Evolutionary conservation across 345 rosid genomes (phyloP).

Genomic region (Euphorbia lathyris): DNA sequence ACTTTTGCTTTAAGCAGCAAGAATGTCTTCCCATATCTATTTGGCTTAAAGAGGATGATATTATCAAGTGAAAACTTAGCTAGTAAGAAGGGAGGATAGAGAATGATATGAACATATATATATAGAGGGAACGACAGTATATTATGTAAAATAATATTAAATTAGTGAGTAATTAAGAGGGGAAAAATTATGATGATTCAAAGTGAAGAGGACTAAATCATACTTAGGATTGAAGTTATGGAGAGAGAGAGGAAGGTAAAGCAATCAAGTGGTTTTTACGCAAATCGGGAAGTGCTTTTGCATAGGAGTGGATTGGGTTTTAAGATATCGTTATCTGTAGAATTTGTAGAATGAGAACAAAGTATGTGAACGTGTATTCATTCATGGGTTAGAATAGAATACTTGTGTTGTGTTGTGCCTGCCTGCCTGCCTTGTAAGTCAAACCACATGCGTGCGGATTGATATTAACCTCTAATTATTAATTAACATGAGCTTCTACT

Average conservation of each 20-base stretch:
- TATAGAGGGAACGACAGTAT: background rate
- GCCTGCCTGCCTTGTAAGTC: background rate
- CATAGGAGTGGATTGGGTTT: conserved; percentile 47
- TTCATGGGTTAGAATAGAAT: conserved; percentile 15
- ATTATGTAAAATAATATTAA: conserved; percentile 1
- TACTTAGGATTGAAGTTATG: conserved; percentile 56
- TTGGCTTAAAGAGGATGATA: background rate
- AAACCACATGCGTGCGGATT: conserved; percentile 6
- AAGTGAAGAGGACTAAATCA: conserved; percentile 37
- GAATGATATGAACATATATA: conserved; percentile 17
- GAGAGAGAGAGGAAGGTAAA: conserved; percentile 39
- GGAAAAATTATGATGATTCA: conserved; percentile 25
- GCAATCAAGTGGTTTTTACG: conserved; percentile 63
- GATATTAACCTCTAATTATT: too few species aligned
- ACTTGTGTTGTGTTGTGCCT: too few species aligned
- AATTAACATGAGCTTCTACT: too few species aligned
- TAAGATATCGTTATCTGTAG: conserved; percentile 41
- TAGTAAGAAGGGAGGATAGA: conserved; percentile 8
- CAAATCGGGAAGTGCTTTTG: conserved; percentile 58
- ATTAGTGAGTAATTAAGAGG: background rate
- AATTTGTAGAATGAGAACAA: conserved; percentile 17
- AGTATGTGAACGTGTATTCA: conserved; percentile 17
- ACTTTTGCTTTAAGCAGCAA: conserved; percentile 52
- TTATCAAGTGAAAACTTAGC: conserved; percentile 11
- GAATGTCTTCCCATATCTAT: conserved; percentile 50